A percentile compares a stretch with the other conserved stretches of the same genome.
Evolutionary conservation across 1,139 yeast genomes (phyloP).

Genomic region (Lodderomyces jiufengensis): DNA sequence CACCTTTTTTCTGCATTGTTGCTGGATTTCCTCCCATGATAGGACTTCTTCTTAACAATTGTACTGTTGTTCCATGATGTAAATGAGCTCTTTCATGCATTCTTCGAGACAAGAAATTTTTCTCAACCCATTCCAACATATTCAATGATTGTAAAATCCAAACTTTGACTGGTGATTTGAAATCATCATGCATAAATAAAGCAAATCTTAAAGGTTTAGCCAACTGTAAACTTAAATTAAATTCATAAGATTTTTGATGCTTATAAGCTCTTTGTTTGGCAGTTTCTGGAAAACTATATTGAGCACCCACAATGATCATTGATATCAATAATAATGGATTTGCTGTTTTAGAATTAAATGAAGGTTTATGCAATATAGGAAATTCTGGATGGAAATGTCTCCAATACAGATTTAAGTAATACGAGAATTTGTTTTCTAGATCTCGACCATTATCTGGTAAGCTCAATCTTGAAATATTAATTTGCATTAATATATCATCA

Average conservation of each 20-base stretch:
- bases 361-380: constrained; percentile 60
- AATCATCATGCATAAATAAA: constrained; percentile 57
- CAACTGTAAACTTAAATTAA: constrained; percentile 33
- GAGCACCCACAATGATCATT: constrained; percentile 57
- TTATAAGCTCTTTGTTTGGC: constrained; percentile 11
- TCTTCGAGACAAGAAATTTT: constrained; percentile 53
- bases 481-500: constrained; percentile 15
- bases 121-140: constrained; percentile 64
- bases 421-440: constrained; percentile 27
- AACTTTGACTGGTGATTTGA: constrained; percentile 56
- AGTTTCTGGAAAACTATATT: constrained; percentile 21
- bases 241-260: constrained; percentile 22
- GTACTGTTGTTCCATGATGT: constrained; percentile 76
- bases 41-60: constrained; percentile 67
- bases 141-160: constrained; percentile 68
- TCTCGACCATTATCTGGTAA: constrained; percentile 21
- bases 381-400: constrained; percentile 57
- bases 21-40: constrained; percentile 67
- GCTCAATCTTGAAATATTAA: constrained; percentile 10
- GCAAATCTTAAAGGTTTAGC: constrained; percentile 63
- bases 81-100: constrained; percentile 74
- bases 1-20: constrained; percentile 18
- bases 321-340: constrained; percentile 54
- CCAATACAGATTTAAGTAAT: constrained; percentile 47
- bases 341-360: constrained; percentile 51